Evolutionary conservation across 352 stramenopile species (phyloP).

Genomic region (Globisporangium rhizosaccharum): DNA sequence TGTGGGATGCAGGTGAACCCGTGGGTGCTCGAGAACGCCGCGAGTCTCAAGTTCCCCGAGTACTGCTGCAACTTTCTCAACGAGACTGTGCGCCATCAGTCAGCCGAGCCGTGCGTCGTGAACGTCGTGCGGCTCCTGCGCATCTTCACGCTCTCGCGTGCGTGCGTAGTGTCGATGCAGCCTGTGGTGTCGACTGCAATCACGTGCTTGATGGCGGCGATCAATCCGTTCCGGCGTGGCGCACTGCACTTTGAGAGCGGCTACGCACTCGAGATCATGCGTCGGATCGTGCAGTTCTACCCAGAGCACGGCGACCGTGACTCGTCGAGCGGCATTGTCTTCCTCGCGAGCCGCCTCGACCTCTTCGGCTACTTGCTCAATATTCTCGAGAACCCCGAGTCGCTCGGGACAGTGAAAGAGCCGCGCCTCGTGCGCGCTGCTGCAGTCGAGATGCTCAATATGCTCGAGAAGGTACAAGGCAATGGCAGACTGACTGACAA

Average conservation of each 20-base stretch:
- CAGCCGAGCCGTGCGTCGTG: slow-evolving; percentile 55
- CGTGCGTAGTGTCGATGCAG: slow-evolving; percentile 53
- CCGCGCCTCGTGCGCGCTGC: slow-evolving; percentile 54
- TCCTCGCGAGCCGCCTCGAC: slow-evolving; percentile 56
- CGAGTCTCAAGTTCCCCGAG: slow-evolving; percentile 52
- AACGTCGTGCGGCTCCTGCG: slow-evolving; percentile 65
- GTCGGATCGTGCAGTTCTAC: slow-evolving; percentile 61
- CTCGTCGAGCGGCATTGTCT: slow-evolving; percentile 62
- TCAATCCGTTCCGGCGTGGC: slow-evolving; percentile 41
- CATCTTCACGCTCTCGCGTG: slow-evolving; percentile 50
- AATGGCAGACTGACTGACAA: not conserved
- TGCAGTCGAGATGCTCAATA: slow-evolving; percentile 75
- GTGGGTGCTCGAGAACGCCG: slow-evolving; percentile 46
- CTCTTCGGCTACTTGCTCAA: slow-evolving; percentile 73
- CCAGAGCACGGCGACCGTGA: slow-evolving; percentile 62
- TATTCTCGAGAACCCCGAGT: slow-evolving; percentile 58
- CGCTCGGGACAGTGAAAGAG: slow-evolving; percentile 55
- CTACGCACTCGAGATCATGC: slow-evolving; percentile 70
- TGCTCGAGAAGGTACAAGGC: slow-evolving; percentile 56
- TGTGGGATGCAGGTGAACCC: slow-evolving; percentile 44
- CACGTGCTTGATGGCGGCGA: slow-evolving; percentile 44
- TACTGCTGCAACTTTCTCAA: slow-evolving; percentile 66
- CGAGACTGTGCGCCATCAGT: slow-evolving; percentile 54
- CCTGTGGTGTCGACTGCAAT: slow-evolving; percentile 48
- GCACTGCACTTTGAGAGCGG: slow-evolving; percentile 60